Evolutionary conservation across 2,329 filamentous ascomycete genomes (phyloP).

Genomic region (Golovinomyces cichoracearum): DNA sequence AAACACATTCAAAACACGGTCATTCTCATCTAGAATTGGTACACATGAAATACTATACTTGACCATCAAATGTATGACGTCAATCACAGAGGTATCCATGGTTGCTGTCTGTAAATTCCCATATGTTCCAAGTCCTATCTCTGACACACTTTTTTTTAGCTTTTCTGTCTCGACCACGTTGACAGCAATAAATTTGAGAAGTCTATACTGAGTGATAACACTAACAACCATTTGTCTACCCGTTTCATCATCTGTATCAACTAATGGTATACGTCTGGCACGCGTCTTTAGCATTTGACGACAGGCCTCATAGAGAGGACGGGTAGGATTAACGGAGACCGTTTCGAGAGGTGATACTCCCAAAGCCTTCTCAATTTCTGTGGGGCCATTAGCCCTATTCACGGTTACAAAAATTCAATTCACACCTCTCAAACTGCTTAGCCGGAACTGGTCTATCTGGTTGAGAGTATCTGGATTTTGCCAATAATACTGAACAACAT

Average conservation of each 20-base stretch:
- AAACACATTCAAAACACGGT: constrained; percentile 73
- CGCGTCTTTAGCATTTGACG: constrained; percentile 81
- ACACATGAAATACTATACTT: constrained; percentile 83
- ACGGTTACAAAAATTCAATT: constrained; percentile 1
- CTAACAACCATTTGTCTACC: constrained; percentile 78
- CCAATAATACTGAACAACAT: constrained; percentile 97
- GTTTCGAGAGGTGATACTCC: constrained; percentile 80
- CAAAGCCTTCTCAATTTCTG: constrained; percentile 87
- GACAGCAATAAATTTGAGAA: constrained; percentile 94
- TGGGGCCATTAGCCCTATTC: constrained; percentile 5
- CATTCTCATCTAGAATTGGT: constrained; percentile 61
- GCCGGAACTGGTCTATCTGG: constrained; percentile 75
- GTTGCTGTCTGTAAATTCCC: constrained; percentile 50
- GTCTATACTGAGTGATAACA: constrained; percentile 93
- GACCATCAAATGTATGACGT: constrained; percentile 83
- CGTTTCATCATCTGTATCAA: constrained; percentile 87
- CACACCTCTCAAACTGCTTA: constrained; percentile 73
- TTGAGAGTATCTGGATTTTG: constrained; percentile 77
- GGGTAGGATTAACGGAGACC: constrained; percentile 76
- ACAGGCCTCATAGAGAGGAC: constrained; percentile 82
- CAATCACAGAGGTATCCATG: constrained; percentile 79
- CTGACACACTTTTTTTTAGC: constrained; percentile 62
- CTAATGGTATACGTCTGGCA: constrained; percentile 73
- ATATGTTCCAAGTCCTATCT: constrained; percentile 70
- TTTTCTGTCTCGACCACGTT: constrained; percentile 67